These are phyloP conservation scores for Tylopilus vinaceipallidus DNA, from an alignment of 768 basidiomycete genomes.

Conservation along the genomic window DNA sequence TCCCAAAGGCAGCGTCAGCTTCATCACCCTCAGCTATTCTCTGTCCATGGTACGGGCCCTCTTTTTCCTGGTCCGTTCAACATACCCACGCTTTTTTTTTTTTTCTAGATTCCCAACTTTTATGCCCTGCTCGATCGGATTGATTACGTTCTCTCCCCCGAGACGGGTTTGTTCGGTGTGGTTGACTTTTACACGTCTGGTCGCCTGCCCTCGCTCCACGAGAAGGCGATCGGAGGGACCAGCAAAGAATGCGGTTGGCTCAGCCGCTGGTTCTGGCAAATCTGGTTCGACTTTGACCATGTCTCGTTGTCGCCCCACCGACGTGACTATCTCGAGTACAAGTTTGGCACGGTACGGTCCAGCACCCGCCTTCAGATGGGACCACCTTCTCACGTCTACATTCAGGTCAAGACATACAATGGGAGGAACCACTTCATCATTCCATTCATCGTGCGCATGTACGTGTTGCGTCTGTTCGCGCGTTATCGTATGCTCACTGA, in stretches of 20 bases:
- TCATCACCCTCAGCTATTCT: slow-evolving; percentile 55
- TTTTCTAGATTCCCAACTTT: slow-evolving; percentile 54
- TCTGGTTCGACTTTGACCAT: slow-evolving; percentile 62
- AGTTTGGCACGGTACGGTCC: slow-evolving; percentile 62
- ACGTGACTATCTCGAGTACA: slow-evolving; percentile 74
- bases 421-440: slow-evolving; percentile 68
- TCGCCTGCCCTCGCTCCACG: slow-evolving; percentile 52
- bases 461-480: slow-evolving; percentile 13
- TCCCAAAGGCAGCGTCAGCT: slow-evolving; percentile 53
- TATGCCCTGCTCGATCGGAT: slow-evolving; percentile 67
- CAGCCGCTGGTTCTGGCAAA: slow-evolving; percentile 77
- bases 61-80: background rate
- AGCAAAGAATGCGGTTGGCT: slow-evolving; percentile 63
- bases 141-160: slow-evolving; percentile 59
- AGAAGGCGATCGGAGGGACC: slow-evolving; percentile 60
- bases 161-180: slow-evolving; percentile 60
- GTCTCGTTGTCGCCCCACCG: slow-evolving; percentile 55
- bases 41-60: slow-evolving; percentile 46
- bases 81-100: background rate
- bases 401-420: slow-evolving; percentile 62
- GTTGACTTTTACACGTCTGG: slow-evolving; percentile 72
- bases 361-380: background rate
- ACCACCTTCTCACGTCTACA: background rate
- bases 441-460: slow-evolving; percentile 68
- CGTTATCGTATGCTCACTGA: background rate